Percentiles rank a stretch among this genome's conserved stretches.
These are phyloP conservation scores for Nothophaeocryptopus gaeumannii DNA, from an alignment of 2,329 filamentous ascomycete species.

Conservation along the genomic window DNA sequence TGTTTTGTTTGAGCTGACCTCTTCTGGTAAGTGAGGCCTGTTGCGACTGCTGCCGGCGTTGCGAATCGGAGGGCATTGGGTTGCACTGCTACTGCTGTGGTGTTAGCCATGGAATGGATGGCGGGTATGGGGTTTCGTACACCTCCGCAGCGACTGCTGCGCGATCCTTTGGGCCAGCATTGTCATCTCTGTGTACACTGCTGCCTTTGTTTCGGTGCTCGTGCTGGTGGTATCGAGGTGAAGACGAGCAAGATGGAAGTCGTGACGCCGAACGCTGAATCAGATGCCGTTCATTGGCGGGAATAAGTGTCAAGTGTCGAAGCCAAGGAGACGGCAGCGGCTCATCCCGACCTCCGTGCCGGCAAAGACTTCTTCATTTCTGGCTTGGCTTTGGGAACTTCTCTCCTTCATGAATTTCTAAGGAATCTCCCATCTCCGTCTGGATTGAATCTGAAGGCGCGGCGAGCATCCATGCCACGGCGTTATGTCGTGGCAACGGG, in stretches of 20 bases:
- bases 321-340: not conserved
- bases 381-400: not conserved
- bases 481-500: conserved; percentile 32
- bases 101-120: conserved; percentile 15
- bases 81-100: conserved; percentile 41
- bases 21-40: conserved; percentile 41
- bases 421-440: conserved; percentile 34
- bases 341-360: not conserved
- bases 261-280: conserved; percentile 25
- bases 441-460: conserved; percentile 34
- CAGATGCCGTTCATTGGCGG: not conserved
- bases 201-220: conserved; percentile 11
- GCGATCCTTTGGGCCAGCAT: conserved; percentile 47
- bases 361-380: not conserved
- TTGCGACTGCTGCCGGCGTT: conserved; percentile 43
- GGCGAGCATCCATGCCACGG: conserved; percentile 29
- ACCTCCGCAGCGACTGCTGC: conserved; percentile 42
- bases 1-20: conserved; percentile 37
- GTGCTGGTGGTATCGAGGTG: conserved; percentile 1
- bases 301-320: not conserved
- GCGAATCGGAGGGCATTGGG: conserved; percentile 47
- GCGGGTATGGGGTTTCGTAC: conserved; percentile 14
- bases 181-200: conserved; percentile 18
- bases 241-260: conserved; percentile 23
- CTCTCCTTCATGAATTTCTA: conserved; percentile 19